A percentile compares a stretch with the other conserved stretches of the same genome.
These are phyloP conservation scores for Fusarium sp. DNA, from an alignment of 2,329 filamentous ascomycete species.

Conservation along the genomic window DNA sequence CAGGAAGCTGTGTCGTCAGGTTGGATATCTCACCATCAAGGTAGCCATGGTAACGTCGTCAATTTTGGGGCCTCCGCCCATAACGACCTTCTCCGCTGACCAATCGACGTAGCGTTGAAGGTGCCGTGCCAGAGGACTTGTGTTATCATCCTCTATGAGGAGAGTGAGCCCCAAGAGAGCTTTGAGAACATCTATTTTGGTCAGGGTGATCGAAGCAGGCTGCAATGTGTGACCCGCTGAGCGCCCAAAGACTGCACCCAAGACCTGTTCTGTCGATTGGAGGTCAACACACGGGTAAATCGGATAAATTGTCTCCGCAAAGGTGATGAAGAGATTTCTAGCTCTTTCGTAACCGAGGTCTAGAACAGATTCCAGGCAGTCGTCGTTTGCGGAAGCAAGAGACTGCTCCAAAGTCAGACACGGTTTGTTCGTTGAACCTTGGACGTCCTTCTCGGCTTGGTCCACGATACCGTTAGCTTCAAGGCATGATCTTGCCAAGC, in stretches of 20 bases:
- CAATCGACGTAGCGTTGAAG: not conserved
- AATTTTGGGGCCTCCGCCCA: too few relatives aligned
- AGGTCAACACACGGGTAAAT: not conserved
- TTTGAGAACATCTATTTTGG: not conserved
- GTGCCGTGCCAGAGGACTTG: not conserved
- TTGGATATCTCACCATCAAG: not conserved
- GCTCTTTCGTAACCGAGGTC: fast-evolving
- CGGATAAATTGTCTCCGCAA: not conserved
- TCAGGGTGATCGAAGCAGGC: fast-evolving
- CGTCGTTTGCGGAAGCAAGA: not conserved
- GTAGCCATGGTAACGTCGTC: not conserved
- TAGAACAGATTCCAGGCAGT: not conserved
- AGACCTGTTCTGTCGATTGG: fast-evolving
- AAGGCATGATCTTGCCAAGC: not conserved
- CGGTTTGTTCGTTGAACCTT: not conserved
- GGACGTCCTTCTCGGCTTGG: not conserved
- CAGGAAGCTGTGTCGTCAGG: fast-evolving
- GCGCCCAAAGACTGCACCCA: not conserved
- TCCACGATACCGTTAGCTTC: not conserved
- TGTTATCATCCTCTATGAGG: fast-evolving
- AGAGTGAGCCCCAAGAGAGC: fast-evolving
- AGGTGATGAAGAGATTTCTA: fast-evolving
- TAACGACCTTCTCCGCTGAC: not conserved
- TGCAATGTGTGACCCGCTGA: not conserved
- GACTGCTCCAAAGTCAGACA: fast-evolving